These are phyloP conservation scores for Pseudonectria buxi DNA, from an alignment of 2,329 filamentous ascomycete species.

Conservation along the genomic window DNA sequence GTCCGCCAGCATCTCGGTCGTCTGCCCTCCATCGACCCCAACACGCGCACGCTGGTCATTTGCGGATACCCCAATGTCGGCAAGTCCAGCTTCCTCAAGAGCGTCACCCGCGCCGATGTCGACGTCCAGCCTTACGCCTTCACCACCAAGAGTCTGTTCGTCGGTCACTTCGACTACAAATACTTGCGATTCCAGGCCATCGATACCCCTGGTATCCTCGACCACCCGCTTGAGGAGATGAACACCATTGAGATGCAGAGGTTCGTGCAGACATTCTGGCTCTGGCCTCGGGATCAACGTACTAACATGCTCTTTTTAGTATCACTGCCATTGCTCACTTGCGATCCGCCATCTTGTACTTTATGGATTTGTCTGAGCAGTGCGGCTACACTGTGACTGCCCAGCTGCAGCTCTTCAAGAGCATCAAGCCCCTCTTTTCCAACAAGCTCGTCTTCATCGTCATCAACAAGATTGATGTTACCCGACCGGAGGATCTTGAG, in stretches of 20 bases:
- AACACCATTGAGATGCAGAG: slow-evolving; percentile 98
- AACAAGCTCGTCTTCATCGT: slow-evolving; percentile 97
- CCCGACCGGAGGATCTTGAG: slow-evolving; percentile 79
- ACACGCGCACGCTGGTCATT: slow-evolving; percentile 90
- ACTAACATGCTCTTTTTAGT: slow-evolving; percentile 33
- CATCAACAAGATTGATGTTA: slow-evolving; percentile 96
- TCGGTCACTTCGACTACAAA: slow-evolving; percentile 97
- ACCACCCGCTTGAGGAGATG: slow-evolving; percentile 98
- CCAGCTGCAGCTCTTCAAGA: slow-evolving; percentile 92
- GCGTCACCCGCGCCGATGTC: slow-evolving; percentile 88
- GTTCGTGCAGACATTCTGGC: slow-evolving; percentile 5
- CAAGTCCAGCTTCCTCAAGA: slow-evolving; percentile 92
- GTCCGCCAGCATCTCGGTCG: slow-evolving; percentile 87
- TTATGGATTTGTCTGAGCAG: slow-evolving; percentile 96
- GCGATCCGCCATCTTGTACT: slow-evolving; percentile 90
- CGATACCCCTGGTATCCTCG: slow-evolving; percentile 96
- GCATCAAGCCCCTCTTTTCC: slow-evolving; percentile 91
- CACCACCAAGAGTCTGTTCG: slow-evolving; percentile 94
- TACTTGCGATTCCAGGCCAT: slow-evolving; percentile 61
- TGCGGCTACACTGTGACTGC: slow-evolving; percentile 90
- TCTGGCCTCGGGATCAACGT: not conserved
- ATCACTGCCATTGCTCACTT: slow-evolving; percentile 97
- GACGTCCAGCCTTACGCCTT: slow-evolving; percentile 98
- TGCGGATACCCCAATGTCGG: slow-evolving; percentile 97
- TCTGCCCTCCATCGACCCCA: slow-evolving; percentile 97